Evolutionary conservation across 1,139 yeast genomes (phyloP).

Genomic region (Geotrichum phurueaensis): DNA sequence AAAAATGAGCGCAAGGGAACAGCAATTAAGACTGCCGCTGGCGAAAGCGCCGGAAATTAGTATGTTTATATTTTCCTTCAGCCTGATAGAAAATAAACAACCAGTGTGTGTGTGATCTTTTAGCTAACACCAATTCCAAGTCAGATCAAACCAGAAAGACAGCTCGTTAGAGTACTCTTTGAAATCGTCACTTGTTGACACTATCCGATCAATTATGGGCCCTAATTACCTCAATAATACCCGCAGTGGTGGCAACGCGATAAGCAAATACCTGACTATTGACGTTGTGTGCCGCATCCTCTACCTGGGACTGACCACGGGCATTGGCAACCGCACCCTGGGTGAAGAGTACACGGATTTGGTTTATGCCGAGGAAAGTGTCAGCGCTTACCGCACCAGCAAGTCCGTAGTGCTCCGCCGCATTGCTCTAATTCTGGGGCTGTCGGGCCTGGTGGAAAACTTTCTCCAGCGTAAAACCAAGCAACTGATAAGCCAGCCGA

Average conservation of each 20-base stretch:
- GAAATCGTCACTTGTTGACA: constrained; percentile 50
- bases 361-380: constrained; percentile 39
- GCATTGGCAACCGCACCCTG: constrained; percentile 69
- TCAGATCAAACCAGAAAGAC: constrained; percentile 81
- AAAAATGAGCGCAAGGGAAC: neutral
- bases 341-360: constrained; percentile 95
- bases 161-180: constrained; percentile 58
- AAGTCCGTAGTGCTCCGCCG: neutral
- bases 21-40: constrained; percentile 26
- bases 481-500: neutral
- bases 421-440: neutral
- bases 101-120: neutral
- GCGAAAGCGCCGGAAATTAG: constrained; percentile 44
- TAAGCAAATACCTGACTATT: constrained; percentile 45
- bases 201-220: constrained; percentile 55
- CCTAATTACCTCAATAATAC: constrained; percentile 42
- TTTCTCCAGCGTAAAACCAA: neutral
- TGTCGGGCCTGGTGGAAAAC: neutral
- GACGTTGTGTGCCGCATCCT: constrained; percentile 51
- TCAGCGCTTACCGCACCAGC: neutral
- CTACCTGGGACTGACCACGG: constrained; percentile 67
- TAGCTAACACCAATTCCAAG: neutral
- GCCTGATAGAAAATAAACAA: neutral
- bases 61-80: constrained; percentile 21
- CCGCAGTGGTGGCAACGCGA: constrained; percentile 46